Evolutionary conservation across 1,284 basidiomycete species (phyloP).

Genomic region (Tilletia walkeri): DNA sequence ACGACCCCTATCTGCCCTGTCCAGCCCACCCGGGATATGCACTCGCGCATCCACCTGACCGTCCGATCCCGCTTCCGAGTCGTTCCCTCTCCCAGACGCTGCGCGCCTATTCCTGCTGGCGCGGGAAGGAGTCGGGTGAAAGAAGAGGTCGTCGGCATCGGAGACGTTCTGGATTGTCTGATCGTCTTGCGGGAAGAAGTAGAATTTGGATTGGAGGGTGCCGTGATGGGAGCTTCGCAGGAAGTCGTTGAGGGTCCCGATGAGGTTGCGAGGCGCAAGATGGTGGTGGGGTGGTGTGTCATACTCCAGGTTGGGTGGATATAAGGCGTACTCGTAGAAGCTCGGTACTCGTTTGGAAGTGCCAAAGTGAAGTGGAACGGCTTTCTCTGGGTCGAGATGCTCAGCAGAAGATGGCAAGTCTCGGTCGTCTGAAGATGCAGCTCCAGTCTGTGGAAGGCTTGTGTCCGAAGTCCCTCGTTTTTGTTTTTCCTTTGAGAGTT

Average conservation of each 20-base stretch:
- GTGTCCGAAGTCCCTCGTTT: background rate
- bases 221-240: background rate
- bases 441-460: no score
- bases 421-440: no score
- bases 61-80: background rate
- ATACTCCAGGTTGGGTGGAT: background rate
- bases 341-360: background rate
- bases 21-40: no score
- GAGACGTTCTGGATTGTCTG: background rate
- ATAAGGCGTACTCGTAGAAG: background rate
- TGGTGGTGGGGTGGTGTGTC: no score
- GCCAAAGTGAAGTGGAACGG: background rate
- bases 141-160: background rate
- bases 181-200: constrained; percentile 10
- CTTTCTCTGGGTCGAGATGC: no score
- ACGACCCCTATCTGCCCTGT: no score
- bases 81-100: background rate
- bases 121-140: background rate
- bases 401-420: no score
- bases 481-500: background rate
- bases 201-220: background rate
- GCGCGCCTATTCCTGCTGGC: background rate
- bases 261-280: background rate
- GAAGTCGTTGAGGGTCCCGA: background rate
- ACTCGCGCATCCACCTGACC: background rate